Percentiles rank a stretch among this genome's conserved stretches.
Conservation (phyloP, 2,329 filamentous ascomycete species). For the Coccinonectria pachysandricola region DNA sequence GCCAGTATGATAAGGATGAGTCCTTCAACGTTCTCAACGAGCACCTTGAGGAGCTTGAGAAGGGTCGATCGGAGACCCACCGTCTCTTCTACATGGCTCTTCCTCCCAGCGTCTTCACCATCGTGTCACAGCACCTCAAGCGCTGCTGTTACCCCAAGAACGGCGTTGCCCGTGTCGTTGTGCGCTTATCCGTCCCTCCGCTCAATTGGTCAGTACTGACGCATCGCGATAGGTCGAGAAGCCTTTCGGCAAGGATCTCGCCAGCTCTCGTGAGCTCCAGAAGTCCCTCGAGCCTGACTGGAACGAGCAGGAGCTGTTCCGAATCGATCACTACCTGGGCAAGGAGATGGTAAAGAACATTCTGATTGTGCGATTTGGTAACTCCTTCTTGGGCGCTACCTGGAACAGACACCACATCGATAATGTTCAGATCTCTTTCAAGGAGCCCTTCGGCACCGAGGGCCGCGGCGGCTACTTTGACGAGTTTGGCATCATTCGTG, state of each 20-base stretch:
- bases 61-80: constrained; percentile 72
- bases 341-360: constrained; percentile 99
- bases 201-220: constrained; percentile 8
- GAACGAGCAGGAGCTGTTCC: constrained; percentile 98
- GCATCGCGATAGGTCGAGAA: constrained; percentile 70
- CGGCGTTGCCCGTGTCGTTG: constrained; percentile 89
- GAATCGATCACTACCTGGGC: constrained; percentile 97
- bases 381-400: constrained; percentile 95
- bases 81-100: constrained; percentile 99
- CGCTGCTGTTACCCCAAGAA: constrained; percentile 89
- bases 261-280: constrained; percentile 87
- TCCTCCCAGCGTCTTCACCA: constrained; percentile 94
- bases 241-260: constrained; percentile 95
- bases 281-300: constrained; percentile 93
- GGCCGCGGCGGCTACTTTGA: constrained; percentile 98
- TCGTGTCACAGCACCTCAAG: constrained; percentile 95
- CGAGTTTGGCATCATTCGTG: constrained; percentile 97
- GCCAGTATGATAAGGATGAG: constrained; percentile 95
- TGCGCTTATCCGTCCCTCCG: constrained; percentile 27
- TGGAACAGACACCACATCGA: constrained; percentile 99
- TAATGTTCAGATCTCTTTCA: constrained; percentile 98
- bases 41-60: constrained; percentile 78
- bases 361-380: constrained; percentile 92
- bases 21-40: constrained; percentile 79
- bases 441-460: constrained; percentile 97